Base-by-base conservation (phyloP, 148 eudicot species). In the Rhododendron williamsianum region DNA sequence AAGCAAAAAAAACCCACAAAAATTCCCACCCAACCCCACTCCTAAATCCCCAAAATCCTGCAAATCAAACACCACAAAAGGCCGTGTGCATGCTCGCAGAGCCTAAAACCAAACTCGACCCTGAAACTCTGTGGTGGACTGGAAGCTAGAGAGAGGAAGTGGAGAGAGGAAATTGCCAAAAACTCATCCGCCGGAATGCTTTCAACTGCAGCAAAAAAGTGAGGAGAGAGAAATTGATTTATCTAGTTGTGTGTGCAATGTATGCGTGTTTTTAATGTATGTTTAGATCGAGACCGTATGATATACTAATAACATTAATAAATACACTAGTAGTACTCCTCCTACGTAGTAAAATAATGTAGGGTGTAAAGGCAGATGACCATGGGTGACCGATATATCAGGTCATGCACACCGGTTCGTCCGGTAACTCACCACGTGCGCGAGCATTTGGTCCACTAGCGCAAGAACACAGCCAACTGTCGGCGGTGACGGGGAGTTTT, bases 351-450 rank as follows among this genome's bases (percentile, higher is more conserved):
- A 41, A 12, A 60, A n/a, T 41, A 35, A 60, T n/a, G 4, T 67
- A 25, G 33, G 72, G 72, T 67, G 35, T 25, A 67, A 82, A 30
- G 49, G 48, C n/a, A 25, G 54, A 72, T 45, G 43, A 52, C 41
- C 9, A 52, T 63, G 63, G 60, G 43, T 83, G 52, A 83, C 78
- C 78, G 60, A 8, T 46, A 33, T 30, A 54, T 21, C 79, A 52
- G 85, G 77, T 56, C 15, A 3, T 15, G 10, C 18, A n/a, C 67
- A 86, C 88, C 52, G 85, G 82, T 19, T 82, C 51, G 65, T 38
- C 85, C 88, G 78, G 88, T 86, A 27, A 65, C 82, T 49, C 52
- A 86, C 23, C 88, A 86, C 88, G 88, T 86, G 88, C 88, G 82
- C 36, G 74, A 67, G 71, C 30, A 15, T 48, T 84, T 49, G 19